Base-by-base conservation (phyloP, 805 yeast species). In the Isabelozyma pseudorhagii region DNA sequence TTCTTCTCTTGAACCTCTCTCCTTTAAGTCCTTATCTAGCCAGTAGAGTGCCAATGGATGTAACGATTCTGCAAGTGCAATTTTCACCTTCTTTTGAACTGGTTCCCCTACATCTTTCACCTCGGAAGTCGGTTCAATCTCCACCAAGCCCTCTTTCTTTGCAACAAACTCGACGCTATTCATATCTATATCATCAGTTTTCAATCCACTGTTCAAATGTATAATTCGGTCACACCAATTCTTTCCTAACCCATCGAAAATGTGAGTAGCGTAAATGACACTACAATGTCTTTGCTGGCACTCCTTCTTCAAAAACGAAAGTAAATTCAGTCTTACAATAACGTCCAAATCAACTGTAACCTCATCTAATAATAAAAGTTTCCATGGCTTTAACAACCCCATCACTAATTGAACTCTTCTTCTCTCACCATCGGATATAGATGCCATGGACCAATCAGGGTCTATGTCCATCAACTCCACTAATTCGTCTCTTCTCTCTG, bases 271-370 rank as follows among this genome's bases (percentile, higher is more conserved):
- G 63, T 94, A 94, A 4, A 93, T 83, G 38, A 94, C 89, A 44
- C 91, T 83, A 52, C 96, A 84, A 15, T 78, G 68, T 51, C 98
- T 76, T 0, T 71, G 62, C 45, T 71, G 73, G 5, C 97, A 89
- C 64, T 94, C 99, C n/a, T 68, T 61, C 55, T 77, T 78, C 57
- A 94, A 72, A 63, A 89, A 94, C 1, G 77, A 72, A 53, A 94
- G 71, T 45, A 94, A 71, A 48, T 89, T 77, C 34, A 84, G 81
- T 57, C 99, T 78, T 2, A 92, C 98, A 45, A 94, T 76, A 6
- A 94, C 99, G 63, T 94, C 99, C 56, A 94, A 76, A 66, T 94
- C 99, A 27, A 94, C 97, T 0, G 99, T 94, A 38, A 94, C 98
- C 66, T 94, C 99, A 65, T 94, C 99, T 44, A 94, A 73, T n/a